A percentile compares a stretch with the other conserved stretches of the same genome.
Evolutionary conservation across 495 filamentous ascomycete species (phyloP).

Genomic region (Copromyces sp.): DNA sequence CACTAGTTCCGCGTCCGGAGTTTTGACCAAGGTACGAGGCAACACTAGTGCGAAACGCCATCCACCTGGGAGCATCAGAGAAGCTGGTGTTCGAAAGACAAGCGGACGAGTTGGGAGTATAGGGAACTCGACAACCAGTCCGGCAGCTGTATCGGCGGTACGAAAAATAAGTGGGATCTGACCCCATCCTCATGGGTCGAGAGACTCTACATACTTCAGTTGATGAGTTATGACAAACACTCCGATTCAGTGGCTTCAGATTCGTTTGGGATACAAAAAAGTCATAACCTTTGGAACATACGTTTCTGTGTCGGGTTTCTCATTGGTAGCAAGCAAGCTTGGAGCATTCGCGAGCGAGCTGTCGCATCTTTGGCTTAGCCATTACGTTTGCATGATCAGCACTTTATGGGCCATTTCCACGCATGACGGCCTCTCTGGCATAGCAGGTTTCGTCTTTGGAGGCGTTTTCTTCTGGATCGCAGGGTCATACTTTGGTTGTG

Average conservation of each 20-base stretch:
- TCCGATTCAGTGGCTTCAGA: background rate
- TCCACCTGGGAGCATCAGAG: slow-evolving; percentile 36
- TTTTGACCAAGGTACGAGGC: slow-evolving; percentile 65
- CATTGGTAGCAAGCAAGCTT: background rate
- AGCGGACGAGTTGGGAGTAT: slow-evolving; percentile 87
- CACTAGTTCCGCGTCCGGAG: slow-evolving; percentile 50
- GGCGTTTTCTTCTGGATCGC: background rate
- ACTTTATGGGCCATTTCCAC: background rate
- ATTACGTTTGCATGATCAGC: background rate
- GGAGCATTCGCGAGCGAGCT: background rate
- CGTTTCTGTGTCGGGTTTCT: background rate
- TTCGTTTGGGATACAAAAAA: background rate
- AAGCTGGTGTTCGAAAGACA: slow-evolving; percentile 71
- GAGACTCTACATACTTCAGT: background rate
- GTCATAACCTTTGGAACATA: background rate
- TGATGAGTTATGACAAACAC: background rate
- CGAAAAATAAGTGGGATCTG: slow-evolving; percentile 34
- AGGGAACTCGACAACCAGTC: slow-evolving; percentile 27
- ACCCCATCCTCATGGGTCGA: background rate
- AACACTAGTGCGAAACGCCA: slow-evolving; percentile 45
- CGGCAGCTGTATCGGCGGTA: slow-evolving; percentile 17
- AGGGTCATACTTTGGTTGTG: background rate
- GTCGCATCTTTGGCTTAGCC: background rate
- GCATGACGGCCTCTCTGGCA: background rate
- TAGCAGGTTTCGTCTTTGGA: background rate